Evolutionary conservation across 345 rosid species (phyloP).

Genomic region (Eucalyptus cloeziana): DNA sequence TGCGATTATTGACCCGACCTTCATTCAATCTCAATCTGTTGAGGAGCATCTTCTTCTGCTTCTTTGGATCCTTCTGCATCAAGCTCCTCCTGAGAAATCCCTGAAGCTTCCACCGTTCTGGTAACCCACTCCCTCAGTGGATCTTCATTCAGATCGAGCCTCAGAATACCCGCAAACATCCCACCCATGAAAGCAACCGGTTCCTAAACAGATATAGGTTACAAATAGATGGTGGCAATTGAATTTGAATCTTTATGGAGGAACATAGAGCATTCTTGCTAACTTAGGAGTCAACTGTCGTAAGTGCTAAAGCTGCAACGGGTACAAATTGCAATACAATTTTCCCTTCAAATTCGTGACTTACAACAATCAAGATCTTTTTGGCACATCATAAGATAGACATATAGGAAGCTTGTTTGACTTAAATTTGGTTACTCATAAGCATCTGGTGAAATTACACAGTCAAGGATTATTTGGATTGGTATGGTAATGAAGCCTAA

Average conservation of each 20-base stretch:
- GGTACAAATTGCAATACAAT: not conserved
- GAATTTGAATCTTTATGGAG: not conserved
- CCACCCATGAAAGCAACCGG: slow-evolving; percentile 65
- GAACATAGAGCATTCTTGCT: not conserved
- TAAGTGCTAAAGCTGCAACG: not conserved
- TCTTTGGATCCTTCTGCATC: slow-evolving; percentile 8
- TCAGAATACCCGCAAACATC: slow-evolving; percentile 51
- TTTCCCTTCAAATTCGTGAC: not conserved
- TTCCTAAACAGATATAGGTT: slow-evolving; percentile 17
- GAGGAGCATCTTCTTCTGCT: slow-evolving; percentile 30
- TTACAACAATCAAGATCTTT: not conserved
- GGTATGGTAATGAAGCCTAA: not conserved
- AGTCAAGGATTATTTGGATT: not conserved
- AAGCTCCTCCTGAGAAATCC: slow-evolving; percentile 25
- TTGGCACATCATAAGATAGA: not conserved
- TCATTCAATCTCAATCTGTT: slow-evolving; percentile 48
- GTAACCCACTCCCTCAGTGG: slow-evolving; percentile 65
- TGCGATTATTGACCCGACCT: not conserved
- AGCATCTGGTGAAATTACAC: not conserved
- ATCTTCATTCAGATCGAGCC: slow-evolving; percentile 61
- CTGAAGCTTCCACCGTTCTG: slow-evolving; percentile 47
- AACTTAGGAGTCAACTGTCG: not conserved
- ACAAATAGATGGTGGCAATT: not conserved
- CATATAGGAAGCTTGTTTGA: not conserved
- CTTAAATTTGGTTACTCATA: not conserved